Evolutionary conservation across 352 stramenopile genomes (phyloP).

Genomic region (Bremia lactucae): DNA sequence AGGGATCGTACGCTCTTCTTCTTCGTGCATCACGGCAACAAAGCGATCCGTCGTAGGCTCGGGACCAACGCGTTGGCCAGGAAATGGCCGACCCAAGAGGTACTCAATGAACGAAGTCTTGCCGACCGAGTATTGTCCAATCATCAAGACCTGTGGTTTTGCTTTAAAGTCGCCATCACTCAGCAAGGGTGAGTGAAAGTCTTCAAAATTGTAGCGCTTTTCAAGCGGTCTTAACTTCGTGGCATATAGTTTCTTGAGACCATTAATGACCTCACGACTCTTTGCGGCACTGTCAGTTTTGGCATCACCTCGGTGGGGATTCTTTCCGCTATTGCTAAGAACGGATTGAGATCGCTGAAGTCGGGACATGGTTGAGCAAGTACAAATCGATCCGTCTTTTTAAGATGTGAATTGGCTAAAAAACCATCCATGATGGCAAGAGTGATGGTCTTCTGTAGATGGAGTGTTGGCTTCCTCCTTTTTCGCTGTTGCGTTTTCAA

Average conservation of each 20-base stretch:
- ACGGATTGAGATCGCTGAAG: conserved; percentile 10
- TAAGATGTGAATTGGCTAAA: conserved; percentile 1
- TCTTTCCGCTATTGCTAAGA: conserved; percentile 13
- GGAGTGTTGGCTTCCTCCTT: no score
- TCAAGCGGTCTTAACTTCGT: conserved; percentile 76
- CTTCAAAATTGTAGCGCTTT: conserved; percentile 88
- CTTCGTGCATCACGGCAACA: conserved; percentile 94
- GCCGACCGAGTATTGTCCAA: conserved; percentile 96
- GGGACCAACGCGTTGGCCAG: conserved; percentile 92
- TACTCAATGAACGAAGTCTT: conserved; percentile 98
- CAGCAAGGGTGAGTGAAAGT: conserved; percentile 89
- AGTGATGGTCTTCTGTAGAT: no score
- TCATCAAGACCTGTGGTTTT: conserved; percentile 96
- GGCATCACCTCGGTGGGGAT: conserved; percentile 35
- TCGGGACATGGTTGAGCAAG: no score
- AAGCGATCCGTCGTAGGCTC: conserved; percentile 98
- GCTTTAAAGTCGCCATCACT: conserved; percentile 94
- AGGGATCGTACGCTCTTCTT: conserved; percentile 93
- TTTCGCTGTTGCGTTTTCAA: no score
- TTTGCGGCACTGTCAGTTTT: conserved; percentile 52
- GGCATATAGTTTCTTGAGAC: conserved; percentile 72
- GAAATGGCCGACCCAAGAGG: conserved; percentile 93
- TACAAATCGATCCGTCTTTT: conserved; percentile 12
- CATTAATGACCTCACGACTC: conserved; percentile 62
- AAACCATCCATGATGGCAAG: background rate